phyloP scores from a whole-genome alignment of 2,329 filamentous ascomycete species.

The Stagonosporopsis tanaceti region DNA sequence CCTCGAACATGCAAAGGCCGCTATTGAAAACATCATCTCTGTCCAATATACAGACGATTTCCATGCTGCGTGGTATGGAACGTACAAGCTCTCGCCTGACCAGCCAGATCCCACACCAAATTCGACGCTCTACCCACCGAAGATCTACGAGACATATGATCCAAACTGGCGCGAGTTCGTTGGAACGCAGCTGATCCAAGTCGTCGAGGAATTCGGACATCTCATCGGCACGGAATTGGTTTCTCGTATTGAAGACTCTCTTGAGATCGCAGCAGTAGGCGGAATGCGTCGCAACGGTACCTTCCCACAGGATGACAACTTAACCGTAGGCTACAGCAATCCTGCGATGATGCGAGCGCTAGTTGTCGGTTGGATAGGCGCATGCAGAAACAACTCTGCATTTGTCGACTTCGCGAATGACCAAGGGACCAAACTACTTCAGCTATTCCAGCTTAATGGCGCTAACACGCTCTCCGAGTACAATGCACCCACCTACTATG shows the following conservation, averaged over 20 bases:
- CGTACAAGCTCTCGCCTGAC: constrained; percentile 18
- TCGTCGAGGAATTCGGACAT: constrained; percentile 47
- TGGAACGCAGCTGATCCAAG: constrained; percentile 48
- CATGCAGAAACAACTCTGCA: constrained; percentile 48
- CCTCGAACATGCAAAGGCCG: constrained; percentile 47
- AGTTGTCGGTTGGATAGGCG: constrained; percentile 54
- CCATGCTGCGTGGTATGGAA: constrained; percentile 40
- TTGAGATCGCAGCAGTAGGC: constrained; percentile 15
- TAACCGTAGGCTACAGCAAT: constrained; percentile 49
- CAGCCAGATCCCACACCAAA: constrained; percentile 15
- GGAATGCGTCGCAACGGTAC: constrained; percentile 20
- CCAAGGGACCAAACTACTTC: constrained; percentile 40
- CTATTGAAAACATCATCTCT: constrained; percentile 47
- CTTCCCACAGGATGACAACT: constrained; percentile 15
- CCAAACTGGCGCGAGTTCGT: constrained; percentile 52
- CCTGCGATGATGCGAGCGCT: constrained; percentile 54
- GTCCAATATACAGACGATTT: constrained; percentile 51
- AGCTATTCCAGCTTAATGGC: constrained; percentile 35
- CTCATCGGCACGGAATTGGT: constrained; percentile 36
- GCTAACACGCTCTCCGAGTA: constrained; percentile 50
- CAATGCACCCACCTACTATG: constrained; percentile 54
- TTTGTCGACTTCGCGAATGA: constrained; percentile 51
- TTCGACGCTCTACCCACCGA: constrained; percentile 11
- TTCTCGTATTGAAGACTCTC: constrained; percentile 16
- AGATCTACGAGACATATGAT: constrained; percentile 21